Percentiles rank a stretch among this genome's conserved stretches.
phyloP scores from a whole-genome alignment of 2,329 filamentous ascomycete genomes.

The Scedosporium dehoogii region DNA sequence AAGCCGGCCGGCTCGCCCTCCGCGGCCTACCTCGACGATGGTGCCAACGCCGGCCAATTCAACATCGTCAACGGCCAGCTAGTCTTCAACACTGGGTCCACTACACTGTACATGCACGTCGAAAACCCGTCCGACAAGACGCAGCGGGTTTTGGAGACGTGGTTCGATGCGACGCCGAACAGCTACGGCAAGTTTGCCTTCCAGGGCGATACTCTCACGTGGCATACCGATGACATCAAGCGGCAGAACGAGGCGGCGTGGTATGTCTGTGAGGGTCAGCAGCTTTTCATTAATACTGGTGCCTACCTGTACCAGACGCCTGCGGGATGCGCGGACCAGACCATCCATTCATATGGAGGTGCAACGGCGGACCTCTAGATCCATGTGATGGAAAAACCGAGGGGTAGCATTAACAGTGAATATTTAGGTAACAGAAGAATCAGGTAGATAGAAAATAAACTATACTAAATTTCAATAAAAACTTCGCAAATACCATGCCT shows the following conservation, averaged over 20 bases:
- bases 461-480: too few relatives aligned
- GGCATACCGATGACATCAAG: conserved; percentile 35
- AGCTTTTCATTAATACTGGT: conserved; percentile 48
- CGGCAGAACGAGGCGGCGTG: conserved; percentile 48
- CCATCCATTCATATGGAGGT: conserved; percentile 14
- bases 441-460: too few relatives aligned
- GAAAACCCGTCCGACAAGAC: conserved; percentile 33
- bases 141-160: conserved; percentile 37
- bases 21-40: conserved; percentile 38
- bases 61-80: conserved; percentile 46
- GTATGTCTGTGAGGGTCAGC: conserved; percentile 44
- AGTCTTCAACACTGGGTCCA: conserved; percentile 34
- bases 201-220: conserved; percentile 47
- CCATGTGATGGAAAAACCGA: not conserved
- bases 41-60: conserved; percentile 47
- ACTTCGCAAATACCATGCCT: too few relatives aligned
- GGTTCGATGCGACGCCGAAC: conserved; percentile 40
- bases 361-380: not conserved
- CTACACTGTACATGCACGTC: conserved; percentile 35
- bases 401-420: not conserved
- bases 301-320: conserved; percentile 49
- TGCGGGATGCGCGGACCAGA: conserved; percentile 47
- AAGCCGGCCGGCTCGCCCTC: conserved; percentile 31
- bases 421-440: not conserved
- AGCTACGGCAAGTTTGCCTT: conserved; percentile 46